Percentiles rank a stretch among this genome's conserved stretches.
These are phyloP conservation scores for Aspergillus olivimuriae DNA, from an alignment of 495 filamentous ascomycete genomes.

Conservation along the genomic window DNA sequence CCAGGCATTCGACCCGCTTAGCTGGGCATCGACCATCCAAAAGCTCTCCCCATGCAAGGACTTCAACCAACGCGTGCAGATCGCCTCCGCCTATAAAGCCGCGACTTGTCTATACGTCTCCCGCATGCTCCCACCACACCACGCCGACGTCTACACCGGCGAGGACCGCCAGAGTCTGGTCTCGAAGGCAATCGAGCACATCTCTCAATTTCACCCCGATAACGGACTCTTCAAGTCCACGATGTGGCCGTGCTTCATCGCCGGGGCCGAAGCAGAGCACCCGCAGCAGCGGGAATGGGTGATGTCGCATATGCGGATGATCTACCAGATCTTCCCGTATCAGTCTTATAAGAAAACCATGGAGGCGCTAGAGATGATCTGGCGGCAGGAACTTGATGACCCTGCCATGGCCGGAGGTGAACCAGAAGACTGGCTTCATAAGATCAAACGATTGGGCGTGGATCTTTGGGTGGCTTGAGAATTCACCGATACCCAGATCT, in stretches of 20 bases:
- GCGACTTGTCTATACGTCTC: background rate
- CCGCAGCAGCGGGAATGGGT: background rate
- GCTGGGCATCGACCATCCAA: background rate
- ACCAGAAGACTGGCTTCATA: too few species aligned
- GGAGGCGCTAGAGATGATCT: background rate
- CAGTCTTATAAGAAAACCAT: background rate
- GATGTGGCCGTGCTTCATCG: slow-evolving; percentile 3
- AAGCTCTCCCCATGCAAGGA: background rate
- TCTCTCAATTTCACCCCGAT: background rate
- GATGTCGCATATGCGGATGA: background rate
- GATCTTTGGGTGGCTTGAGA: too few species aligned
- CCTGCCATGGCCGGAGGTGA: too few species aligned
- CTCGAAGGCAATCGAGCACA: background rate
- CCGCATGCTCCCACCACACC: background rate
- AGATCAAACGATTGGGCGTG: too few species aligned
- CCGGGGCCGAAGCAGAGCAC: background rate
- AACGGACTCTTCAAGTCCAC: slow-evolving; percentile 4
- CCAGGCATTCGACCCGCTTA: background rate
- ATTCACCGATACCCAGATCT: too few species aligned
- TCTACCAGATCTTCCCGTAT: background rate
- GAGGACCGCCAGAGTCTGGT: background rate
- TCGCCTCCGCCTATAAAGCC: slow-evolving; percentile 2
- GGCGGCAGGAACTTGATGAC: too few species aligned
- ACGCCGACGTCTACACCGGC: background rate
- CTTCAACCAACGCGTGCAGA: background rate